Base-by-base conservation (phyloP, 2,329 filamentous ascomycete genomes). In the Monosporascus sp. region DNA sequence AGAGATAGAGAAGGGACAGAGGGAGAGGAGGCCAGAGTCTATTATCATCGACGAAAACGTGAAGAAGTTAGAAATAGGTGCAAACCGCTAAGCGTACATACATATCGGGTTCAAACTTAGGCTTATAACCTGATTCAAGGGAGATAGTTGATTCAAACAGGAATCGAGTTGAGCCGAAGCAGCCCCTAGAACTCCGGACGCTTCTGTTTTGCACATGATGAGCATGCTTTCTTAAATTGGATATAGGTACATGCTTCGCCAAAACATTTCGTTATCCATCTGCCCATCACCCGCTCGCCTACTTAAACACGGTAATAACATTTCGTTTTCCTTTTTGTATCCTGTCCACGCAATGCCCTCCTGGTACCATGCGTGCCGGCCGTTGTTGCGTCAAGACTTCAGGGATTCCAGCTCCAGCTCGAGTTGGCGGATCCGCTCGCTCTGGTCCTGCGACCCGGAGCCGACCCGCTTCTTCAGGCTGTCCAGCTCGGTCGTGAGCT, bases 391-490 rank as follows among this genome's bases (percentile, higher is more conserved):
- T 62, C 57, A 86, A 59, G 83, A 86, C 61, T 81, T 75, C 22
- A 81, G 77, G 67, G 81, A 80, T 66, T 88, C 85, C 38, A 88
- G 72, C 70, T 87, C 85, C 50, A 87, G 73, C 72, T 88, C 85
- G 54, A 88, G 68, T 68, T 86, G 83, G 58, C 84, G 74, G 65
- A 87, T 87, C 49, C 83, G 76, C 72, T 87, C 83, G 68, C 77
- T 86, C 76, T 87, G 83, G 65, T 86, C 83, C 62, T 80, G 77
- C 15, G 77, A 75, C 27, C 73, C 72, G n/a, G 69, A 64, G n/a
- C 81, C 82, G 54, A 92, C 78, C 70, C 85, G 88, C 71, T 83
- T 83, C 81, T 95, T 96, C 62, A 97, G 77, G 17, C 81, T 80
- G 66, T 94, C 90, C 15, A 96, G 86, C 70, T 95, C 89, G 31